These are phyloP conservation scores for Croton laevigatus DNA, from an alignment of 441 rosid genomes.

Conservation along the genomic window DNA sequence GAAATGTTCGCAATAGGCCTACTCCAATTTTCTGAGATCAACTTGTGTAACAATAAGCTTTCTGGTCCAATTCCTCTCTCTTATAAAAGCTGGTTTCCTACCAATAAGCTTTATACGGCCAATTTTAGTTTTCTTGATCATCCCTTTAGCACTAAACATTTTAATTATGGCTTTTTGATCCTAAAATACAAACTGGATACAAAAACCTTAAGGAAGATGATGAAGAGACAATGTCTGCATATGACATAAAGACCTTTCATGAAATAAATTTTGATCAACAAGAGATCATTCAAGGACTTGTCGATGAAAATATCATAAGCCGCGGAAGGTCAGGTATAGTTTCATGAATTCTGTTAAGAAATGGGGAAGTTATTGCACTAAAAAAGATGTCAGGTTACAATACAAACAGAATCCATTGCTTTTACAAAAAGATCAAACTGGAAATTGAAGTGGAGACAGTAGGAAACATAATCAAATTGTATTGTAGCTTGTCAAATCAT, in stretches of 20 bases:
- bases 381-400: constrained; percentile 70
- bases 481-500: constrained; percentile 70
- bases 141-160: constrained; percentile 42
- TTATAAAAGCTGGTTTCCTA: constrained; percentile 60
- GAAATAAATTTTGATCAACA: constrained; percentile 59
- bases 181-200: constrained; percentile 47
- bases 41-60: constrained; percentile 70
- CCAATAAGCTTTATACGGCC: too few relatives aligned
- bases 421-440: constrained; percentile 54
- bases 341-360: constrained; percentile 56
- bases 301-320: constrained; percentile 80
- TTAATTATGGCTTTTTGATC: constrained; percentile 50
- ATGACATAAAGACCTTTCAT: constrained; percentile 79
- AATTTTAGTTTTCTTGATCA: too few relatives aligned
- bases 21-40: constrained; percentile 63
- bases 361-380: constrained; percentile 76
- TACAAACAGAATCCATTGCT: constrained; percentile 42
- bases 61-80: constrained; percentile 84
- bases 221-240: constrained; percentile 53
- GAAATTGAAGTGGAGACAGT: constrained; percentile 86
- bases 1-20: constrained; percentile 65
- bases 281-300: constrained; percentile 69
- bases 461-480: constrained; percentile 84
- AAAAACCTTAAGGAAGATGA: constrained; percentile 52
- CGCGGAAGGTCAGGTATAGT: constrained; percentile 86